Evolutionary conservation across 2,329 filamentous ascomycete genomes (phyloP).

Genomic region (Aspergillus sp.): DNA sequence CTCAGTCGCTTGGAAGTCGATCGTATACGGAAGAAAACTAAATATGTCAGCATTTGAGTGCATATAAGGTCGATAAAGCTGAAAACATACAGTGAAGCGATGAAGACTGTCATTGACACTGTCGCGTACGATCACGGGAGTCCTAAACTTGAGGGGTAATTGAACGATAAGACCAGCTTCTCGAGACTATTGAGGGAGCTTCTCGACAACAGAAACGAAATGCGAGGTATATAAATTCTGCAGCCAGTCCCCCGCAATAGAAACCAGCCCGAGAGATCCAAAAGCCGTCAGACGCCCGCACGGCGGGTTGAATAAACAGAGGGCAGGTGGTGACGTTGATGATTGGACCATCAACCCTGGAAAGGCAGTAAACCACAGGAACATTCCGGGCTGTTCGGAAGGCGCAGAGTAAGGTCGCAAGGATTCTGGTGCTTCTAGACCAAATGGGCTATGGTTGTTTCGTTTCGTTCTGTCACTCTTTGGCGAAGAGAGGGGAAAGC

Average conservation of each 20-base stretch:
- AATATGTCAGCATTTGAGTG: constrained; percentile 2
- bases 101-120: constrained; percentile 26
- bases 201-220: not conserved
- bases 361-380: constrained; percentile 5
- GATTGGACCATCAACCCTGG: constrained; percentile 11
- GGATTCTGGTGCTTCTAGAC: too few species aligned
- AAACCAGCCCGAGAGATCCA: constrained; percentile 8
- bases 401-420: not conserved
- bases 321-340: constrained; percentile 6
- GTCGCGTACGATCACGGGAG: not conserved
- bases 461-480: not conserved
- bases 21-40: constrained; percentile 33
- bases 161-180: not conserved
- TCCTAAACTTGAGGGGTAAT: not conserved
- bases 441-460: too few species aligned
- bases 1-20: constrained; percentile 26
- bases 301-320: constrained; percentile 7
- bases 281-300: constrained; percentile 8
- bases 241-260: not conserved
- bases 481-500: too few species aligned
- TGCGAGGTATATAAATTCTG: not conserved
- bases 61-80: not conserved
- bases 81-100: constrained; percentile 27
- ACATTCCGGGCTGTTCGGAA: constrained; percentile 13
- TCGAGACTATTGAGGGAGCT: not conserved